These are phyloP conservation scores for Maudiozyma bulderi DNA, from an alignment of 805 yeast species.

Conservation along the genomic window DNA sequence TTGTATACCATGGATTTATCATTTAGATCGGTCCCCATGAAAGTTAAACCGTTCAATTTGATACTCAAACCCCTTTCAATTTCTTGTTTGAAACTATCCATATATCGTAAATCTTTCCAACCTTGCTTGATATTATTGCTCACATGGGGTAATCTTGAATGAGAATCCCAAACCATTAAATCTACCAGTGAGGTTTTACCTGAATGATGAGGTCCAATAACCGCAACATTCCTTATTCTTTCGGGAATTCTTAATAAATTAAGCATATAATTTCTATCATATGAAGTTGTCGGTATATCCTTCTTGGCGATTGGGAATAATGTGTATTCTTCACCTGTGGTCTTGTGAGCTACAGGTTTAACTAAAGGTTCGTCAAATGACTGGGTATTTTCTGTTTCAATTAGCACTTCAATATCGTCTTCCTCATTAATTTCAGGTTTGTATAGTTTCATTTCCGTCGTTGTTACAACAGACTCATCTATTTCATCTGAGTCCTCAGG, in stretches of 20 bases:
- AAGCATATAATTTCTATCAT: slow-evolving; percentile 53
- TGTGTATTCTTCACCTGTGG: slow-evolving; percentile 20
- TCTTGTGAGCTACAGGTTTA: slow-evolving; percentile 37
- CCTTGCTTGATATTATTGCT: slow-evolving; percentile 27
- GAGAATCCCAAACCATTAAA: slow-evolving; percentile 56
- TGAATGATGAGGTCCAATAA: slow-evolving; percentile 72
- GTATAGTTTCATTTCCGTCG: slow-evolving; percentile 18
- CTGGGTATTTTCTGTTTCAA: slow-evolving; percentile 45
- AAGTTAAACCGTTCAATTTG: slow-evolving; percentile 50
- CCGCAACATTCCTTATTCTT: slow-evolving; percentile 60
- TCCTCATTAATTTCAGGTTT: slow-evolving; percentile 42
- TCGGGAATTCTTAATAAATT: slow-evolving; percentile 45
- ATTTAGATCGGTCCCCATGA: slow-evolving; percentile 44
- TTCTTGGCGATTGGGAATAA: slow-evolving; percentile 11
- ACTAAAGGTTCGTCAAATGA: slow-evolving; percentile 56
- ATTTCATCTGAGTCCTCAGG: neutral
- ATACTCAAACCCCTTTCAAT: slow-evolving; percentile 60
- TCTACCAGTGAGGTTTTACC: slow-evolving; percentile 84
- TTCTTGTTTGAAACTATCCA: slow-evolving; percentile 67
- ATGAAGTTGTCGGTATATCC: slow-evolving; percentile 48
- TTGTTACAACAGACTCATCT: neutral
- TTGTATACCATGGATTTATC: slow-evolving; percentile 51
- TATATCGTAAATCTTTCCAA: slow-evolving; percentile 46
- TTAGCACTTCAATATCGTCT: slow-evolving; percentile 53
- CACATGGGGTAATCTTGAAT: slow-evolving; percentile 29